Evolutionary conservation across 2,329 filamentous ascomycete genomes (phyloP), one percentile per base, ranked within the genome.

Genomic region (Aspergillus felis): DNA sequence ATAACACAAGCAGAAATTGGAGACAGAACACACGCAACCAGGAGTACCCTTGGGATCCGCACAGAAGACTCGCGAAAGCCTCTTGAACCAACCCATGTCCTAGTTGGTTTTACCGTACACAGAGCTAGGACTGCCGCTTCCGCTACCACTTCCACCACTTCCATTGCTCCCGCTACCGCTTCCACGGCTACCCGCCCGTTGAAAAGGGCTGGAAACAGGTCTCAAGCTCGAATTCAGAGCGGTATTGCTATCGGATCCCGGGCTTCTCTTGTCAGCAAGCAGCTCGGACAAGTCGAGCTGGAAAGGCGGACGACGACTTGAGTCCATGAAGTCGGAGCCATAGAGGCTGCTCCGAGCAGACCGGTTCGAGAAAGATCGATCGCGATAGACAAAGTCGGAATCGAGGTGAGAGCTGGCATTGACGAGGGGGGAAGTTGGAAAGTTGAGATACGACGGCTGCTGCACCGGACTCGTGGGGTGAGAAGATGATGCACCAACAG

Each of bases 101-200:
- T 64, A 71, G 56, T 61, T 59, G 49, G 64, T 63, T 62, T 72
- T 74, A 54, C 71, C 73, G 53, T 68, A 68, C 17, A 65, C 66
- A 59, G 74, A 76, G 57, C 68, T 69, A 25, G 76, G 76, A 64
- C 75, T 78, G 54, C 69, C 73, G 57, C 68, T 74, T 51, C 73
- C 74, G 63, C 75, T 77, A 44, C 71, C 65, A 59, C 65, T 73
- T 53, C 71, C 72, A 54, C 69, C 74, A 53, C 72, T 67, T 66
- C 77, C 68, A 67, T 79, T 59, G 68, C 77, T 76, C 61, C 78
- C 71, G 69, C 69, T 69, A 50, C 79, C 79, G 61, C 81, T 82
- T 51, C 76, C 78, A 59, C 79, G 77, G 66, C 79, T 82, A 51
- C 74, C 78, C 38, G 68, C 71, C 63, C 73, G 68, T 35, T 70